Conservation (phyloP, 139 green algal genomes). For the Picochlorum sp. region DNA sequence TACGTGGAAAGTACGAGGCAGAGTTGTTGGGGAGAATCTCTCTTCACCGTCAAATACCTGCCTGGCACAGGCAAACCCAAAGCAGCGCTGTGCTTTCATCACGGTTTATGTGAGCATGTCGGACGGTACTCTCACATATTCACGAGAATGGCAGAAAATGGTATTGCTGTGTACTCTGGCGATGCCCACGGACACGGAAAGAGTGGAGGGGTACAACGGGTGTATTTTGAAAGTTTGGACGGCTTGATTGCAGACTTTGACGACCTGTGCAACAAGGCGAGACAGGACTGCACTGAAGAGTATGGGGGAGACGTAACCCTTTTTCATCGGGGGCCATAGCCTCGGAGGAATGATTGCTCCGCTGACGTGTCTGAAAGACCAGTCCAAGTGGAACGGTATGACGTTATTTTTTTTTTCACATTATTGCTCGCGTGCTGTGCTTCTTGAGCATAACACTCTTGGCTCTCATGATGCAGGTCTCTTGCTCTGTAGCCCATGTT, state of each 20-base stretch:
- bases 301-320: not conserved
- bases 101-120: slow-evolving; percentile 49
- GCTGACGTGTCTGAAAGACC: slow-evolving; percentile 24
- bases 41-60: slow-evolving; percentile 1
- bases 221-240: slow-evolving; percentile 1
- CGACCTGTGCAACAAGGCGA: slow-evolving; percentile 15
- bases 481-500: slow-evolving; percentile 47
- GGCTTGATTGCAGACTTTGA: slow-evolving; percentile 43
- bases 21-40: slow-evolving; percentile 1
- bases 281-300: not conserved
- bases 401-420: too few species aligned
- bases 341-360: slow-evolving; percentile 58
- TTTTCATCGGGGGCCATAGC: slow-evolving; percentile 50
- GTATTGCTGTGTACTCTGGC: slow-evolving; percentile 36
- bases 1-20: not conserved
- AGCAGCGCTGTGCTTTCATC: slow-evolving; percentile 41
- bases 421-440: too few species aligned
- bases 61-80: slow-evolving; percentile 1
- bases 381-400: slow-evolving; percentile 33
- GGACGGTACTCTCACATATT: slow-evolving; percentile 36
- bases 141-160: slow-evolving; percentile 18
- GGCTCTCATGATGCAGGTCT: slow-evolving; percentile 8
- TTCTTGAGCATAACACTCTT: too few species aligned
- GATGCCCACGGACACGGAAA: slow-evolving; percentile 20
- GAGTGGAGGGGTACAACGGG: slow-evolving; percentile 1